Conservation (phyloP, 129 eudicot species). For the Logfia minima region DNA sequence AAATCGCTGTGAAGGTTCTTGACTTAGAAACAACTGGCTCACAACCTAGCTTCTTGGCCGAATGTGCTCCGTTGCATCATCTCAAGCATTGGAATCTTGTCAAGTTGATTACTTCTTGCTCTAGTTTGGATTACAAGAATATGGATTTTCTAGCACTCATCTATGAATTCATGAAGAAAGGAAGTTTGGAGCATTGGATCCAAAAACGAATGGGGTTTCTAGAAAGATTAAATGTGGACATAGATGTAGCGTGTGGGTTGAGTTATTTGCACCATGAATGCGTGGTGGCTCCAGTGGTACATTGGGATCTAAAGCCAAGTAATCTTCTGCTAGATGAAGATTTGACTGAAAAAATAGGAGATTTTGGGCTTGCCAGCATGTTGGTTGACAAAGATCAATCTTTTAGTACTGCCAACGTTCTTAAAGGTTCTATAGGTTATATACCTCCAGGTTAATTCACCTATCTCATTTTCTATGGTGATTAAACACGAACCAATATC, state of each 20-base stretch:
- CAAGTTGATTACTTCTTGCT: constrained; percentile 60
- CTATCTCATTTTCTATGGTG: not conserved
- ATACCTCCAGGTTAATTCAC: constrained; percentile 65
- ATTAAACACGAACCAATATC: not conserved
- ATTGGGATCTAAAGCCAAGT: constrained; percentile 75
- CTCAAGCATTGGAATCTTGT: constrained; percentile 68
- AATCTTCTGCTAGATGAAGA: constrained; percentile 58
- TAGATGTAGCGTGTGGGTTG: constrained; percentile 55
- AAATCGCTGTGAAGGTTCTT: constrained; percentile 60
- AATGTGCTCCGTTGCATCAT: constrained; percentile 56
- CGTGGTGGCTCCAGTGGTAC: constrained; percentile 59
- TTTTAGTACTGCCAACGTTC: constrained; percentile 40
- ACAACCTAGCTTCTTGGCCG: constrained; percentile 54
- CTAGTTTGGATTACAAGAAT: constrained; percentile 44
- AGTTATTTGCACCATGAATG: constrained; percentile 63
- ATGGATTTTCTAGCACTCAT: constrained; percentile 55
- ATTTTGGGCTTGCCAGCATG: constrained; percentile 68
- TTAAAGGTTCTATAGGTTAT: constrained; percentile 73
- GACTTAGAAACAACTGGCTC: constrained; percentile 35
- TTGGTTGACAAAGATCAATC: constrained; percentile 43
- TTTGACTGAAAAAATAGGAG: constrained; percentile 59
- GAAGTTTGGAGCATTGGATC: constrained; percentile 67
- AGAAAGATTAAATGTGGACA: constrained; percentile 44
- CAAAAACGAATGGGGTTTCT: constrained; percentile 28
- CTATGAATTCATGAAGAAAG: constrained; percentile 61